Evolutionary conservation across 1,284 basidiomycete genomes (phyloP).

Genomic region (Xerocomus amazonicus): DNA sequence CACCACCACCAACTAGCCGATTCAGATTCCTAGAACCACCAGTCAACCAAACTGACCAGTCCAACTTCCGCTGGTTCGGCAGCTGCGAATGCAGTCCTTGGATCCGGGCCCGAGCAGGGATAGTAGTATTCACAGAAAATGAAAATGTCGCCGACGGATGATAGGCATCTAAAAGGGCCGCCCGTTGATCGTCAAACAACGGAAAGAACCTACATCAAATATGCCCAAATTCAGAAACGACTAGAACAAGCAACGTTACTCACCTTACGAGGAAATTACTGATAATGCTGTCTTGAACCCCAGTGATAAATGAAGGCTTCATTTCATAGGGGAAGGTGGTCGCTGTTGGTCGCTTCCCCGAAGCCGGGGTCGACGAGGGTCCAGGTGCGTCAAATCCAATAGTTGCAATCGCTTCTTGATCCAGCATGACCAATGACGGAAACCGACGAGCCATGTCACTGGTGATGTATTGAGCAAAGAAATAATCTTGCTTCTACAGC

Average conservation of each 20-base stretch:
- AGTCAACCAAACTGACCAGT: slow-evolving; percentile 70
- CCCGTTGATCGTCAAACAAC: slow-evolving; percentile 76
- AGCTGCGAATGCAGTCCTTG: slow-evolving; percentile 62
- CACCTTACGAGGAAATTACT: slow-evolving; percentile 78
- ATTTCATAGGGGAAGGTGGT: slow-evolving; percentile 73
- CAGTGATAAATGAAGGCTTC: slow-evolving; percentile 72
- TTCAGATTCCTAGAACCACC: slow-evolving; percentile 73
- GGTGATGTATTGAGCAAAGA: slow-evolving; percentile 21
- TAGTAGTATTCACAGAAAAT: slow-evolving; percentile 76
- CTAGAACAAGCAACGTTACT: slow-evolving; percentile 22
- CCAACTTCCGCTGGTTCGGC: slow-evolving; percentile 78
- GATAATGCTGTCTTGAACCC: slow-evolving; percentile 63
- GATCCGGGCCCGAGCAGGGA: slow-evolving; percentile 69
- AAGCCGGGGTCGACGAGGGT: slow-evolving; percentile 39
- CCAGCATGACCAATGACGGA: slow-evolving; percentile 66
- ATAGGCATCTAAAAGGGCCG: slow-evolving; percentile 71
- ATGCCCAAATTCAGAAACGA: slow-evolving; percentile 9
- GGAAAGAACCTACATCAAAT: slow-evolving; percentile 68
- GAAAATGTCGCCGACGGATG: slow-evolving; percentile 86
- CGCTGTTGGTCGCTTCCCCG: slow-evolving; percentile 44
- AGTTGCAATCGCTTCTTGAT: slow-evolving; percentile 69
- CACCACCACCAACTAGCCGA: slow-evolving; percentile 48
- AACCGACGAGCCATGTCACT: slow-evolving; percentile 75
- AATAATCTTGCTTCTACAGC: neutral
- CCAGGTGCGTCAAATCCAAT: slow-evolving; percentile 68